Conservation (phyloP, 345 rosid genomes). For the Xanthoceras sorbifolium region DNA sequence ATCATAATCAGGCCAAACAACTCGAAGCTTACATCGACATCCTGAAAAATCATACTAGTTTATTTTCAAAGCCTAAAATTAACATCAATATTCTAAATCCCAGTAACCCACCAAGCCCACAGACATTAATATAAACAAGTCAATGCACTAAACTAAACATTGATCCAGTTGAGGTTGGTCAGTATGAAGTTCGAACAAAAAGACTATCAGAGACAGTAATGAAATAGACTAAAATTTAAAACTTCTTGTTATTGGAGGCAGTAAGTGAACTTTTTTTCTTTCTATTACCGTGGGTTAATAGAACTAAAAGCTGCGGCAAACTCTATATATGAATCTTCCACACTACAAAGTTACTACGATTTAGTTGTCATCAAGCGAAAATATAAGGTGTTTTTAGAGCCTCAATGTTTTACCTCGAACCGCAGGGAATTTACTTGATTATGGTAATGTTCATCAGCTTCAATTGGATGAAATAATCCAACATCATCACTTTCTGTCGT, state of each 20-base stretch:
- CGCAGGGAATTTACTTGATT: constrained; percentile 50
- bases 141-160: neutral
- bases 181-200: neutral
- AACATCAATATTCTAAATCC: no score
- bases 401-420: constrained; percentile 64
- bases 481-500: constrained; percentile 27
- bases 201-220: neutral
- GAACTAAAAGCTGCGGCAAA: neutral
- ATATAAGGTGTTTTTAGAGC: neutral
- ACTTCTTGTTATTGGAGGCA: neutral
- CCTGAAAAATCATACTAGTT: neutral
- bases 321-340: neutral
- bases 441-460: constrained; percentile 35
- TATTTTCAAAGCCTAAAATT: neutral
- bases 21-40: no score
- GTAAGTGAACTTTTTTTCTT: neutral
- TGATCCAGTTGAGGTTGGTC: neutral
- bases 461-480: constrained; percentile 35
- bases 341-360: neutral
- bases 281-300: neutral
- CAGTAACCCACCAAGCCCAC: no score
- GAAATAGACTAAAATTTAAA: neutral
- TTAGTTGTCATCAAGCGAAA: neutral
- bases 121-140: neutral
- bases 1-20: neutral